Percentiles rank a stretch among this genome's conserved stretches.
These are phyloP conservation scores for Syzygium syzygioides DNA, from an alignment of 441 rosid genomes.

Conservation along the genomic window DNA sequence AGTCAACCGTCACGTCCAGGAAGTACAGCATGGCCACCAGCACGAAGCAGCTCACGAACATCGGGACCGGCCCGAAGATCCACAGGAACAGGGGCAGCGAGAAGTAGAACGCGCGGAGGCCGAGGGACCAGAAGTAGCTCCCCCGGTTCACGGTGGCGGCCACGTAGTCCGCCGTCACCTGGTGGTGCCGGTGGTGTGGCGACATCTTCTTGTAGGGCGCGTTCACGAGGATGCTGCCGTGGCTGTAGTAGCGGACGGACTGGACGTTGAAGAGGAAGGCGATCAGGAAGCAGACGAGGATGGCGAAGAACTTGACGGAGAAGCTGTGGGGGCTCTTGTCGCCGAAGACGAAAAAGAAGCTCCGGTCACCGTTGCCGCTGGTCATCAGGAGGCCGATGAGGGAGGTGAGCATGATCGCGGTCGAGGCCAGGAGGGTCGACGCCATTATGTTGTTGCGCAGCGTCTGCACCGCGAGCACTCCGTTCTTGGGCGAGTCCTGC, in stretches of 20 bases:
- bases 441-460: constrained; percentile 95
- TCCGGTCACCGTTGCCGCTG: constrained; percentile 15
- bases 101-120: neutral
- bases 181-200: constrained; percentile 21
- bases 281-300: constrained; percentile 66
- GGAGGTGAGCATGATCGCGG: constrained; percentile 80
- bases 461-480: constrained; percentile 89
- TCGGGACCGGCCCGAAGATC: neutral
- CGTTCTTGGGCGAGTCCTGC: constrained; percentile 67
- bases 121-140: constrained; percentile 1
- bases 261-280: constrained; percentile 76
- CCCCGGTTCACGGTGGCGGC: constrained; percentile 45
- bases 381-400: constrained; percentile 72
- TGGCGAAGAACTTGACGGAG: constrained; percentile 71
- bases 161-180: constrained; percentile 53
- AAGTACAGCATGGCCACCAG: constrained; percentile 58
- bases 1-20: constrained; percentile 49
- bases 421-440: constrained; percentile 82
- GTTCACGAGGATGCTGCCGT: constrained; percentile 79
- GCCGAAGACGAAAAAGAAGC: constrained; percentile 43
- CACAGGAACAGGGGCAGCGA: neutral
- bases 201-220: constrained; percentile 66
- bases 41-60: constrained; percentile 33
- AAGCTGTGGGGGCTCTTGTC: constrained; percentile 43
- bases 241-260: constrained; percentile 86